phyloP scores from a whole-genome alignment of 495 filamentous ascomycete genomes.

The Talaromyces ruber region DNA sequence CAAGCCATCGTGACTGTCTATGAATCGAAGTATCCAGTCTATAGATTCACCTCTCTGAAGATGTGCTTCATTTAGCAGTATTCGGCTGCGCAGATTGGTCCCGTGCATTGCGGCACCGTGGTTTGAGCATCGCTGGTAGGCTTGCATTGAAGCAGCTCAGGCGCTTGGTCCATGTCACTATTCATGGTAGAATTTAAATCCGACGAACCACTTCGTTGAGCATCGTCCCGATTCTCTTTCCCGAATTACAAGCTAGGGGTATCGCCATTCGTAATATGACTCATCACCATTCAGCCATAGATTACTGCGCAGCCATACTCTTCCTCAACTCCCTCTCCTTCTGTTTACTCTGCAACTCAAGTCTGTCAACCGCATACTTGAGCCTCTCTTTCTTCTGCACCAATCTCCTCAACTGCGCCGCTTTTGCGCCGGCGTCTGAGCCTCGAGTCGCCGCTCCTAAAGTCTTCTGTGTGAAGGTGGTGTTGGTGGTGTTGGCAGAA shows the following conservation, averaged over 20 bases:
- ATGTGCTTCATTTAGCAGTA: no score
- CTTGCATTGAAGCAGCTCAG: background rate
- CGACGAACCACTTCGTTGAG: background rate
- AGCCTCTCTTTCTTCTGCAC: constrained; percentile 70
- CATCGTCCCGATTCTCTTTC: no score
- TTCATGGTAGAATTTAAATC: background rate
- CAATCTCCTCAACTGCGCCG: constrained; percentile 52
- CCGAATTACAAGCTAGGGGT: background rate
- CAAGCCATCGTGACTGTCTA: no score
- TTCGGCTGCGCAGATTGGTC: no score
- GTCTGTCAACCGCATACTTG: constrained; percentile 65
- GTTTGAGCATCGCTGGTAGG: background rate
- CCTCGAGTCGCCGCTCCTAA: constrained; percentile 13
- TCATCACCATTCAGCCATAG: constrained; percentile 14
- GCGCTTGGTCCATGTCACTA: background rate
- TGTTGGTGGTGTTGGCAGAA: no score
- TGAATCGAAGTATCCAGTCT: no score
- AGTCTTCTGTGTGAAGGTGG: no score
- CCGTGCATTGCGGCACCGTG: background rate
- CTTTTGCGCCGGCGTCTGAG: constrained; percentile 39
- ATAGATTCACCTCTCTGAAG: no score
- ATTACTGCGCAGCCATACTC: constrained; percentile 56
- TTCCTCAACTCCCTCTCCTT: constrained; percentile 68
- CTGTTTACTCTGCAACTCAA: constrained; percentile 59
- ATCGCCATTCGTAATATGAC: background rate